Evolutionary conservation across 2,329 filamentous ascomycete species (phyloP), one percentile per base, ranked within the genome.

Genomic region (Fusarium foetens): DNA sequence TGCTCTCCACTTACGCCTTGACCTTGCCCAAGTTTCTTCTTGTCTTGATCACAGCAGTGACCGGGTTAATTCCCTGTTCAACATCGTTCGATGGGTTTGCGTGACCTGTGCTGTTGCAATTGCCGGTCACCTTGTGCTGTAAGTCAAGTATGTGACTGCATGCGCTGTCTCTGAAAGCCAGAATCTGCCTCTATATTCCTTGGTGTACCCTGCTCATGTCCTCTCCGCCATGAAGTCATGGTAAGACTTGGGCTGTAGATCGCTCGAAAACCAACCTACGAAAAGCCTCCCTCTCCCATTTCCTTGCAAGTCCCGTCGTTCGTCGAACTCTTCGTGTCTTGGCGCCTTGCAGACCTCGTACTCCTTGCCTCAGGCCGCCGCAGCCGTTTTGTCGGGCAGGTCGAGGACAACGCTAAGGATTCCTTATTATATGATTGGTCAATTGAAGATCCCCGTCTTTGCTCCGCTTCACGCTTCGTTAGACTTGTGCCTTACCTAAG

Each of bases 1-100:
- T 58, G 16, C 53, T 64, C 65, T 65, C 74, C 74, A 76, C 74
- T 63, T 68, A 53, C 61, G 71, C 74, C 73, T 65, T 52, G 70
- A 71, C 70, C 70, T 71, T 54, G 52, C 66, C 53, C 57, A 54
- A 62, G 58, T 48, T 69, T 64, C 58, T 52, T 36, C 46, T 61
- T 42, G 41, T 63, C 41, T 64, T 43, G 38, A 66, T 38, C 61
- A 46, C 35, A 53, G 41, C 46, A 35, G 61, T 70, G 66, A 66
- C 74, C 49, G 61, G 67, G 72, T 55, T 67, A 68, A 67, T 54
- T 68, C 25, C 64, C 52, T 61, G 41, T 38, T 53, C 52, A 48
- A 23, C 51, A 74, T 76, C 53, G 61, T 63, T 66, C 60, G 71
- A 76, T 75, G 59, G 29, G 51, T 51, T 70, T 46, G 29, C 46